Percentiles rank a stretch among this genome's conserved stretches.
Conservation (phyloP, 176 grass and related monocot genomes). For the Tillandsia leiboldiana region DNA sequence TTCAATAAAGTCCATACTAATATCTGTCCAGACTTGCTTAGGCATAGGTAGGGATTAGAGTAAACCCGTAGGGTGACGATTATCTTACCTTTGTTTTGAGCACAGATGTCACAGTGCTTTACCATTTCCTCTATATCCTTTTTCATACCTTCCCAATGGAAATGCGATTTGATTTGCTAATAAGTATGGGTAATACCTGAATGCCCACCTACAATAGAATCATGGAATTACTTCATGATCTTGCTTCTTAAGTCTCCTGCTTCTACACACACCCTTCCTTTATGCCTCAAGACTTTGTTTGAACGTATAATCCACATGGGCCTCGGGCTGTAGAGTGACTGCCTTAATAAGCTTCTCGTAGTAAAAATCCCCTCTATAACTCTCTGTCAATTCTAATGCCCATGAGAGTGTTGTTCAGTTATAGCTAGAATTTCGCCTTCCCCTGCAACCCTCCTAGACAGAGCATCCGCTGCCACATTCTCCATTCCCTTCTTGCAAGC, state of each 20-base stretch:
- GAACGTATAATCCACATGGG: neutral
- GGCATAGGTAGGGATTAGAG: neutral
- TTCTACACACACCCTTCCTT: neutral
- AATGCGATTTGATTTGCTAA: neutral
- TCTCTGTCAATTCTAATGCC: too few species aligned
- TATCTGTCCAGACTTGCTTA: neutral
- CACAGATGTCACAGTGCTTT: neutral
- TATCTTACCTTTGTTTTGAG: neutral
- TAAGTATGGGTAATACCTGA: neutral
- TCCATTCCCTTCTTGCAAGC: too few species aligned
- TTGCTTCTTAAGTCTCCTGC: neutral
- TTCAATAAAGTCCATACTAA: too few species aligned
- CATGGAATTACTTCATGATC: neutral
- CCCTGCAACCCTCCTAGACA: too few species aligned
- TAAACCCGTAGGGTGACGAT: neutral
- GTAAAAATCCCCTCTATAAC: too few species aligned
- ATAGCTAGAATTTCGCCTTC: too few species aligned
- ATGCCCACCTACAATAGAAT: neutral
- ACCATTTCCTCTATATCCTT: neutral
- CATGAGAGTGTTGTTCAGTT: too few species aligned
- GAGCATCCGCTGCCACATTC: too few species aligned
- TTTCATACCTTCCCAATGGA: neutral
- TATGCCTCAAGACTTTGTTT: neutral
- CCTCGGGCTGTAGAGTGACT: neutral
- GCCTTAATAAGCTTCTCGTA: too few species aligned